Percentiles rank a stretch among this genome's conserved stretches.
These are phyloP conservation scores for Phytophthora boehmeriae DNA, from an alignment of 352 stramenopile genomes.

Conservation along the genomic window DNA sequence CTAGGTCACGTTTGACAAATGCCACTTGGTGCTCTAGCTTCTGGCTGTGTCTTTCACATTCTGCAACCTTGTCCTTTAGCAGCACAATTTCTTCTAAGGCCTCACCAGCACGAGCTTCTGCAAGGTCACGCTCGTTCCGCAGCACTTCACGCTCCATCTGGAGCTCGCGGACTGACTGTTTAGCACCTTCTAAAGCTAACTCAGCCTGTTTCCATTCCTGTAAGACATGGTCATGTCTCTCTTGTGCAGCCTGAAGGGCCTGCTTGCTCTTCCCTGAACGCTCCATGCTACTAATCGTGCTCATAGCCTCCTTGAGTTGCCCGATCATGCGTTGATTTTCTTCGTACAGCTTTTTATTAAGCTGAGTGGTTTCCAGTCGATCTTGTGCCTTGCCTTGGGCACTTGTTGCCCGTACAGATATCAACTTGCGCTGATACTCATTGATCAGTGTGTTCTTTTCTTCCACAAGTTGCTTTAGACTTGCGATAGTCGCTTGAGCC, in stretches of 20 bases:
- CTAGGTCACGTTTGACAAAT: slow-evolving; percentile 46
- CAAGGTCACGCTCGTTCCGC: slow-evolving; percentile 67
- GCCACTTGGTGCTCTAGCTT: slow-evolving; percentile 55
- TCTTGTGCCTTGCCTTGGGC: slow-evolving; percentile 57
- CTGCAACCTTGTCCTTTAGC: slow-evolving; percentile 46
- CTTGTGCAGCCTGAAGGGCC: slow-evolving; percentile 62
- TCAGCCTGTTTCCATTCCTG: slow-evolving; percentile 82
- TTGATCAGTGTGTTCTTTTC: slow-evolving; percentile 78
- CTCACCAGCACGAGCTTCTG: slow-evolving; percentile 81
- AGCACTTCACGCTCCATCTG: slow-evolving; percentile 60
- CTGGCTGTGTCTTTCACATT: slow-evolving; percentile 43
- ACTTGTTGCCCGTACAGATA: slow-evolving; percentile 48
- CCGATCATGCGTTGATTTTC: slow-evolving; percentile 81
- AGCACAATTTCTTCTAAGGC: slow-evolving; percentile 84
- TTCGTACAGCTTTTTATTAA: slow-evolving; percentile 77
- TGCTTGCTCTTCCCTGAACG: slow-evolving; percentile 58
- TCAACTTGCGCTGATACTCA: slow-evolving; percentile 67
- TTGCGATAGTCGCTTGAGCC: slow-evolving; percentile 78
- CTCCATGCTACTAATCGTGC: slow-evolving; percentile 70
- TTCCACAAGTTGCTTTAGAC: slow-evolving; percentile 76
- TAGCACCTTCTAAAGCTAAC: slow-evolving; percentile 50
- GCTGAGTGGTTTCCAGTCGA: slow-evolving; percentile 53
- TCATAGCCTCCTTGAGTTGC: slow-evolving; percentile 72
- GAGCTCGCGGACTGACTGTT: slow-evolving; percentile 60
- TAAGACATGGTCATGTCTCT: slow-evolving; percentile 67